Conservation (phyloP, 495 filamentous ascomycete genomes). For the Aspergillus conjunctus region DNA sequence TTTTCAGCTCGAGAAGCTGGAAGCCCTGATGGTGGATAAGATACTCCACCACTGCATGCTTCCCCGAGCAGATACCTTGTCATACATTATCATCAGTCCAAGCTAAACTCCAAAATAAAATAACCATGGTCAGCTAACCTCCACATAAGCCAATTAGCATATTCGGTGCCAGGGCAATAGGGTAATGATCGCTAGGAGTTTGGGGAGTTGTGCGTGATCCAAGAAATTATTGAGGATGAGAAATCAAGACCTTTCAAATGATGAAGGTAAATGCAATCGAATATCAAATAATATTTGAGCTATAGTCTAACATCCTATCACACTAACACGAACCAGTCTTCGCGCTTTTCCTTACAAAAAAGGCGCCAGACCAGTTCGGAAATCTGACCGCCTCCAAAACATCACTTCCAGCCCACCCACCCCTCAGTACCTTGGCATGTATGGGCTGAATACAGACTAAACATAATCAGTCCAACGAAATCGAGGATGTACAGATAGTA, state of each 20-base stretch:
- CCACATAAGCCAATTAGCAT: constrained; percentile 97
- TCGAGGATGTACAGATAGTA: neutral
- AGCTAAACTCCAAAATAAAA: constrained; percentile 3
- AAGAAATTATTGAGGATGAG: neutral
- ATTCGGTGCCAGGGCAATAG: constrained; percentile 17
- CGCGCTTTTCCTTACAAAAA: too few relatives aligned
- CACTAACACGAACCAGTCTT: too few relatives aligned
- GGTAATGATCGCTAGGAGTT: neutral
- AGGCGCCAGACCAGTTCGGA: too few relatives aligned
- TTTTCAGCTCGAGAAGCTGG: constrained; percentile 42
- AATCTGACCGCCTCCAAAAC: too few relatives aligned
- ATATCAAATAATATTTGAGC: too few relatives aligned
- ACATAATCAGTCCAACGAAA: neutral
- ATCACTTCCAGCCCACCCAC: neutral
- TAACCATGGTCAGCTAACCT: constrained; percentile 54
- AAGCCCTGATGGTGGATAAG: constrained; percentile 79
- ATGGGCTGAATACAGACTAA: neutral
- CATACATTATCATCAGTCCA: constrained; percentile 21
- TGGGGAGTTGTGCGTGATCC: neutral
- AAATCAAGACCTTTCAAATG: too few relatives aligned
- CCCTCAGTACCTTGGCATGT: neutral
- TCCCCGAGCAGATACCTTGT: constrained; percentile 86
- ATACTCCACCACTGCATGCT: constrained; percentile 81
- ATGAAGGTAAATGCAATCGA: too few relatives aligned
- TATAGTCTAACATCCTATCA: too few relatives aligned